Evolutionary conservation across 2,329 filamentous ascomycete genomes (phyloP), one percentile per base, ranked within the genome.

Genomic region (Dryadomyces quercus-mongolicae): DNA sequence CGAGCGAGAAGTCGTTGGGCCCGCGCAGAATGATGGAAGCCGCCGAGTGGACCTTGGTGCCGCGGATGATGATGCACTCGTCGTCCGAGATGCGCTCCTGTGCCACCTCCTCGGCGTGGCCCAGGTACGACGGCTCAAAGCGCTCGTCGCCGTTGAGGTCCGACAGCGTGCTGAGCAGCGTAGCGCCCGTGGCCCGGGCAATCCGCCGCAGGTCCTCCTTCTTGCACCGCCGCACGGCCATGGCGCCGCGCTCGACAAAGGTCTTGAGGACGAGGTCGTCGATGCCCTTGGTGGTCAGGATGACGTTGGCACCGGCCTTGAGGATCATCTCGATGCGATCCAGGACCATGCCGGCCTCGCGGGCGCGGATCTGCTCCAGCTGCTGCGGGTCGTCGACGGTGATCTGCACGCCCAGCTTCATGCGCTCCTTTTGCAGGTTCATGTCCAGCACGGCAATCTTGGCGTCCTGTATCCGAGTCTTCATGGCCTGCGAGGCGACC

Each of bases 81-180:
- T 98, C 93, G 65, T 98, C 93, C 2, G 93, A 97, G 68, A 98
- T 97, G 65, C 92, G 86, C 76, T 97, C 93, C 71, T 98, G 93
- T n/a, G 86, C 81, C 59, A 98, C 92, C 72, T 97, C 93, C 63
- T 98, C 93, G 15, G 93, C 93, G 60, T 89, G 78, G 57, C 93
- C 93, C 42, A 98, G 78, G 66, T 88, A 88, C 44, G 90, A 90
- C 21, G 88, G 75, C 62, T 98, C 93, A 64, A 97, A 98, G 67
- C 86, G 89, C 75, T 98, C 93, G 67, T 98, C 93, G 56, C 93
- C 93, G 67, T 98, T 97, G 60, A 98, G 76, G 68, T 98, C 94
- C 5, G 93, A 97, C 49, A 98, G 77, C 8, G 90, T 92, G 76
- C 87, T 92, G 62, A 98, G 81, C 55, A 98, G 77, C 18, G 91